Evolutionary conservation across 768 basidiomycete genomes (phyloP), one percentile per base, ranked within the genome.

Genomic region (Xerocomellus dryophilus): DNA sequence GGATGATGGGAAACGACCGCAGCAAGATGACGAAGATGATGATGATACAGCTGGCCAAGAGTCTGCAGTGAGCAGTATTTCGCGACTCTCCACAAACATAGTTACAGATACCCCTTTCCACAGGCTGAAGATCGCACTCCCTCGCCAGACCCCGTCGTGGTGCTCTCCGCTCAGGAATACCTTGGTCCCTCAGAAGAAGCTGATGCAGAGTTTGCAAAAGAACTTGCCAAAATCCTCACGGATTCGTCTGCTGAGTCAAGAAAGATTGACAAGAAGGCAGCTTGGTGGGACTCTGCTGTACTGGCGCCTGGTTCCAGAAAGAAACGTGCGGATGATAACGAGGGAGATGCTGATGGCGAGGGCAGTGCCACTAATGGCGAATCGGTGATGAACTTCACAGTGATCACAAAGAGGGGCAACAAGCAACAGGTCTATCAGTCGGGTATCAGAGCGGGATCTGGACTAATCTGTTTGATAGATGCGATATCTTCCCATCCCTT

Each of bases 171-270:
- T 27, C 83, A 87, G 60, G 92, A 94, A 64, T 76, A 78, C 51
- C 75, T 91, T 38, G 93, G 92, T 7, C 89, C 91, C 1, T 84
- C 88, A 9, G 87, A 92, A 59, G 93, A 95, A 65, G 93, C 89
- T 18, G 90, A 96, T 43, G 89, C 85, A 2, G 96, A 95, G 32
- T 99, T 99, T 64, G 90, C 88, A 9, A 93, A 93, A 68, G 97
- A 98, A 68, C 81, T 99, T 18, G 93, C 96, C 3, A 98, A 90
- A 74, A 85, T 99, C 75, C 85, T 98, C 44, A 93, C 90, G 1
- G 93, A 96, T 61, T 86, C 83, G 15, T 90, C 92, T 17, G 73
- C 81, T 0, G 93, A 97, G 60, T 81, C 87, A 4, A 78, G 92
- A 60, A 91, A 88, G 64, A 84, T 93, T 20, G 94, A 97, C 66